Evolutionary conservation across 176 grass and related monocot species (phyloP).

Genomic region (Hsuehochloa calcarea): DNA sequence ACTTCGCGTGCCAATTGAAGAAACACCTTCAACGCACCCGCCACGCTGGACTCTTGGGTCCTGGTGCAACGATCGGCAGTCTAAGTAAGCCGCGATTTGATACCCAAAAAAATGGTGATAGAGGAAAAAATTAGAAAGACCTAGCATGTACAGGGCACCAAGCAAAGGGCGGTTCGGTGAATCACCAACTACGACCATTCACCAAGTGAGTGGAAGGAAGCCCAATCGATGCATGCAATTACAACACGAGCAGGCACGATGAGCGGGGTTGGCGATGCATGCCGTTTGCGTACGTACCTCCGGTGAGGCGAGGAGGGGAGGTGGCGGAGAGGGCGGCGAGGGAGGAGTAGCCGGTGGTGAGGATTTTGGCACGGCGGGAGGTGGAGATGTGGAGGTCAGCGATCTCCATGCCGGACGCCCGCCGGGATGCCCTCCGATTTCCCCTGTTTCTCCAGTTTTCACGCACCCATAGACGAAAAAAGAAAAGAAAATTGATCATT

Average conservation of each 20-base stretch:
- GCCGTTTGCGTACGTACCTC: conserved; percentile 3
- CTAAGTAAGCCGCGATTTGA: too few relatives aligned
- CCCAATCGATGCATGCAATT: background rate
- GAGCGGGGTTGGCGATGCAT: background rate
- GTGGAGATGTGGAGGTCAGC: conserved; percentile 40
- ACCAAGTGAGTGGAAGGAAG: too few relatives aligned
- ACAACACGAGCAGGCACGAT: background rate
- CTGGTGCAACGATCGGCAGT: too few relatives aligned
- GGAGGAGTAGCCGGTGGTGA: conserved; percentile 29
- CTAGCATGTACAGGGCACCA: too few relatives aligned
- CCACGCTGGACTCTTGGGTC: too few relatives aligned
- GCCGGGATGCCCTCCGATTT: background rate
- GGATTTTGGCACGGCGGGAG: conserved; percentile 29
- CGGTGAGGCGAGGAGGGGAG: conserved; percentile 37
- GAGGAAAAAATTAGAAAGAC: too few relatives aligned
- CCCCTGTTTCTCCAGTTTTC: background rate
- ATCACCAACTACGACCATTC: too few relatives aligned
- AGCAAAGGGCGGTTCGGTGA: too few relatives aligned
- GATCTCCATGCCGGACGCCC: conserved; percentile 24
- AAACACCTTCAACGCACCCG: too few relatives aligned
- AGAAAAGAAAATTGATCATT: too few relatives aligned
- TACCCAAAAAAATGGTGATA: too few relatives aligned
- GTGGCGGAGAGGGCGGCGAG: conserved; percentile 35
- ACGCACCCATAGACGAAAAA: background rate
- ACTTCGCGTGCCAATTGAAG: too few relatives aligned